phyloP scores from a whole-genome alignment of 345 rosid species.

The Eucalyptus marginata region DNA sequence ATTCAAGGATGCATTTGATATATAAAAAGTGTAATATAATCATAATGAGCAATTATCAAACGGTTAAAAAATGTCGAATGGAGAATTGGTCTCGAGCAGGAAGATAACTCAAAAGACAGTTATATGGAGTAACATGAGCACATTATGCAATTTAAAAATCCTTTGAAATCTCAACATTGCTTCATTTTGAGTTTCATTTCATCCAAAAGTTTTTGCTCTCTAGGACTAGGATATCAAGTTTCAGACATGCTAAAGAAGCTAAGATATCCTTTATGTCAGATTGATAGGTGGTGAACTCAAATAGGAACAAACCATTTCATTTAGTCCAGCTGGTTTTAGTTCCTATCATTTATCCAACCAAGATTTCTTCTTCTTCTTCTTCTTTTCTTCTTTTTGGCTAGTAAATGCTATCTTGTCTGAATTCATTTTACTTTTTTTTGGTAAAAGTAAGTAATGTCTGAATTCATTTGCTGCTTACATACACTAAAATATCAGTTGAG shows the following conservation, averaged over 20 bases:
- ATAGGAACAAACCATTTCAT: not conserved
- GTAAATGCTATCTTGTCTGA: not conserved
- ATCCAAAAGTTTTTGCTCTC: not conserved
- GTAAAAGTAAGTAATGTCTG: too few species aligned
- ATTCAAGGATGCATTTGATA: not conserved
- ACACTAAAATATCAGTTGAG: not conserved
- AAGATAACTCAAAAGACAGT: not conserved
- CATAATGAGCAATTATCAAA: not conserved
- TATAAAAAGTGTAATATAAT: not conserved
- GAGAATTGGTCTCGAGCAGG: not conserved
- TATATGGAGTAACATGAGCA: not conserved
- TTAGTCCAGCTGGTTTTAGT: not conserved
- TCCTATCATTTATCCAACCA: not conserved
- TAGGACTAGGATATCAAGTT: not conserved
- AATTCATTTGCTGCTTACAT: not conserved
- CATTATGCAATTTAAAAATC: not conserved
- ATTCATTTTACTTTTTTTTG: too few species aligned
- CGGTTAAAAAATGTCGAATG: not conserved
- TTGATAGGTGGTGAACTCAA: not conserved
- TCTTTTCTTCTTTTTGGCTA: not conserved
- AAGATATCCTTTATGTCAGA: not conserved
- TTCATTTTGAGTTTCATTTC: not conserved
- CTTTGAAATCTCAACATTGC: not conserved
- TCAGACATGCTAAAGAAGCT: not conserved
- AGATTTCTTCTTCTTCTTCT: not conserved